These are phyloP conservation scores for Mucor indicus DNA, from an alignment of 371 early-diverging fungal genomes.

Conservation along the genomic window DNA sequence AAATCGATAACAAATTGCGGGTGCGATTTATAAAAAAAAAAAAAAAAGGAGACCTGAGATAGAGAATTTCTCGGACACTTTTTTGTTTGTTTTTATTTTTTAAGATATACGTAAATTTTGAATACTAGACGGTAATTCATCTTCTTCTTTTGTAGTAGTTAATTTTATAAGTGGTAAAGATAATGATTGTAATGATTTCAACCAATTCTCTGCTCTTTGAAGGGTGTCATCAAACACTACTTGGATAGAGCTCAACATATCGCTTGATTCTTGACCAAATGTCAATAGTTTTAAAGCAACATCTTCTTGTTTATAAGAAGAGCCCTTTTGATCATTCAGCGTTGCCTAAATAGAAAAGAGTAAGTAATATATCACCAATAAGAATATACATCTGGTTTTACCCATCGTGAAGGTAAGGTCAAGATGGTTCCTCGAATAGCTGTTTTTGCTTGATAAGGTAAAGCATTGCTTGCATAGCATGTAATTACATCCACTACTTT, in stretches of 20 bases:
- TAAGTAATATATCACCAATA: neutral
- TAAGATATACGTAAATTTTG: too few species aligned
- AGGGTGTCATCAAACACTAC: slow-evolving; percentile 74
- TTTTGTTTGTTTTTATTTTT: too few species aligned
- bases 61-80: too few species aligned
- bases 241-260: slow-evolving; percentile 75
- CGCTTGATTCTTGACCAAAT: slow-evolving; percentile 80
- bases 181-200: too few species aligned
- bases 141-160: too few species aligned
- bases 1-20: too few species aligned
- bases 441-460: slow-evolving; percentile 79
- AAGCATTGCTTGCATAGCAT: slow-evolving; percentile 76
- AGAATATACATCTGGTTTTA: slow-evolving; percentile 1
- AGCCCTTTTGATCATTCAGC: slow-evolving; percentile 16
- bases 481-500: slow-evolving; percentile 85
- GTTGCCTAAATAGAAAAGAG: slow-evolving; percentile 16
- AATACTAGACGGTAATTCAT: too few species aligned
- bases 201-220: slow-evolving; percentile 78
- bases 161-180: too few species aligned
- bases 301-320: slow-evolving; percentile 17
- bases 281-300: slow-evolving; percentile 36
- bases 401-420: slow-evolving; percentile 80
- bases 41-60: too few species aligned
- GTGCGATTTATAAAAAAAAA: too few species aligned
- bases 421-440: slow-evolving; percentile 82